These are phyloP conservation scores for Dillenia suffruticosa DNA, from an alignment of 164 flowering plant species.

Conservation along the genomic window DNA sequence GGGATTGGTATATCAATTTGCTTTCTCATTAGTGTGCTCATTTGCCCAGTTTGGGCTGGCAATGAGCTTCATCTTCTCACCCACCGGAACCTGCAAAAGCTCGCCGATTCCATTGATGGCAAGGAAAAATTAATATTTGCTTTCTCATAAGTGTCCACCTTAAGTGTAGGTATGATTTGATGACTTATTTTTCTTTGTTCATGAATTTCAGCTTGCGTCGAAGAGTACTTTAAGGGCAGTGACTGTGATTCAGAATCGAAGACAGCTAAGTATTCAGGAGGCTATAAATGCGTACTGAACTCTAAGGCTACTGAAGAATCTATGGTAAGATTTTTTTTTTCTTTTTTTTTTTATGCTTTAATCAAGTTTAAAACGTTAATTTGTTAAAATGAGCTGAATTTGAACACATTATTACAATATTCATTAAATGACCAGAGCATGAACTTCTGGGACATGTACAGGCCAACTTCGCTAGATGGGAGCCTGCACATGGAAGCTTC, in stretches of 20 bases:
- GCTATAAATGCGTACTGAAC: constrained; percentile 60
- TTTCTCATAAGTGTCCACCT: constrained; percentile 45
- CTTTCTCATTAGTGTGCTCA: constrained; percentile 42
- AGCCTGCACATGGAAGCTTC: constrained; percentile 81
- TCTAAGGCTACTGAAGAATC: constrained; percentile 68
- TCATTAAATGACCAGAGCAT: no score
- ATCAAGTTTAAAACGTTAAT: no score
- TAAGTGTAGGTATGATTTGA: neutral
- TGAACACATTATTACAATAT: no score
- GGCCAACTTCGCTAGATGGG: constrained; percentile 91
- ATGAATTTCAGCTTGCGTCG: constrained; percentile 33
- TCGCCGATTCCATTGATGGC: constrained; percentile 70
- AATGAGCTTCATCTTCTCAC: constrained; percentile 52
- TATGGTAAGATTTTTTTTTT: constrained; percentile 29
- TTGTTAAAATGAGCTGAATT: no score
- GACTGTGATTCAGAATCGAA: constrained; percentile 5
- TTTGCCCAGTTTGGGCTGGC: constrained; percentile 84
- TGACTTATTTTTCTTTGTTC: no score
- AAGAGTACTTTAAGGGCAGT: constrained; percentile 28
- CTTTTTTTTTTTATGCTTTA: neutral
- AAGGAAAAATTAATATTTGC: constrained; percentile 29
- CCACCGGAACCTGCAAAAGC: constrained; percentile 57
- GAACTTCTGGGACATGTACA: constrained; percentile 5
- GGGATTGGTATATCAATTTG: constrained; percentile 60
- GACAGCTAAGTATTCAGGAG: constrained; percentile 21